Evolutionary conservation across 148 eudicot genomes (phyloP).

Genomic region (Pouteria glomerata): DNA sequence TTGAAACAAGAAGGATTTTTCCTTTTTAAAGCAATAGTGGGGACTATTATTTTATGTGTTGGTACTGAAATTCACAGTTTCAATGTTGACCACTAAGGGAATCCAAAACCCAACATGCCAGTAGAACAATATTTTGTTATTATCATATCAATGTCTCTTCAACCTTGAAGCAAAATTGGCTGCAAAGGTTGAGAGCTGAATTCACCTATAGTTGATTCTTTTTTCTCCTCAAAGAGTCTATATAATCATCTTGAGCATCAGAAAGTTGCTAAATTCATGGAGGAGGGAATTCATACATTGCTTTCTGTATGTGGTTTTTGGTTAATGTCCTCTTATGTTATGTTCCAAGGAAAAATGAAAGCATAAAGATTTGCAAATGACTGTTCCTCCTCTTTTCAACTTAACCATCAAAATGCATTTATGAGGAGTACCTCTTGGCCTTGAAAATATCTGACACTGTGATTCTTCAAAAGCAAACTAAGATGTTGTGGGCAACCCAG

Average conservation of each 20-base stretch:
- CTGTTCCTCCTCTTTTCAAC: neutral
- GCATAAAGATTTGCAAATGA: neutral
- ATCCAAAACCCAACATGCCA: neutral
- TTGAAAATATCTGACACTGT: neutral
- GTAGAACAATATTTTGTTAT: neutral
- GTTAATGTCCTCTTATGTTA: neutral
- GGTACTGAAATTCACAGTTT: neutral
- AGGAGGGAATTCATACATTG: neutral
- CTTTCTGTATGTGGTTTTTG: neutral
- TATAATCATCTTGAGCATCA: neutral
- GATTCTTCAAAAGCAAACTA: neutral
- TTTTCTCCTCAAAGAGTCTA: neutral
- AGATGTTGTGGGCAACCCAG: too few species aligned
- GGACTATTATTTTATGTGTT: neutral
- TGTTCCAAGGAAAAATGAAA: neutral
- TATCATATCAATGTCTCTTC: neutral
- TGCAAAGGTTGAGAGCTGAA: slow-evolving; percentile 5
- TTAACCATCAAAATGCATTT: neutral
- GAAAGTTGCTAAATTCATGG: neutral
- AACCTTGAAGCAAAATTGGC: neutral
- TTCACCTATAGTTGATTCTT: neutral
- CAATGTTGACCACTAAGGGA: neutral
- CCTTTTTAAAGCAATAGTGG: neutral
- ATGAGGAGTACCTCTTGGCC: neutral
- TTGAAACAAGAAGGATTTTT: neutral